Percentiles rank a stretch among this genome's conserved stretches.
Conservation (phyloP, 805 yeast species). For the Wickerhamomyces ciferrii region DNA sequence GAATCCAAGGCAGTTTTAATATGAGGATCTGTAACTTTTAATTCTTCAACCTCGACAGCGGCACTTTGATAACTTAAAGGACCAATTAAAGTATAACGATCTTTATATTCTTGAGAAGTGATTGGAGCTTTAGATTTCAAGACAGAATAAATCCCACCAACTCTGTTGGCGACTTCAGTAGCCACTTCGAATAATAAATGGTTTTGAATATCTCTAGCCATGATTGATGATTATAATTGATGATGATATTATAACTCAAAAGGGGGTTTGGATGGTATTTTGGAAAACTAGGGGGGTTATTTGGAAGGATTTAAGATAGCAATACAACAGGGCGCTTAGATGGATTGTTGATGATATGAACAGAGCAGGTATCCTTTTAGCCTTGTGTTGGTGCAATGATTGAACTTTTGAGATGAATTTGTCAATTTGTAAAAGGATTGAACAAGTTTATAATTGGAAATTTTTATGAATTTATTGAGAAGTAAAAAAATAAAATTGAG, state of each 20-base stretch:
- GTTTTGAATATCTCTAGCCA: conserved; percentile 82
- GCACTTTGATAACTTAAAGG: conserved; percentile 74
- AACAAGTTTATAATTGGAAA: no score
- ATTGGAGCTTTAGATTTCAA: conserved; percentile 95
- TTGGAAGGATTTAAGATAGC: no score
- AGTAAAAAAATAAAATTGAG: no score
- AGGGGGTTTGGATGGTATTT: neutral
- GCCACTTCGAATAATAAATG: conserved; percentile 91
- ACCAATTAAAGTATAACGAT: conserved; percentile 81
- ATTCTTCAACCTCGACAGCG: conserved; percentile 76
- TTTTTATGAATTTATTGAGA: no score
- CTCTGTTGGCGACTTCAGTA: conserved; percentile 96
- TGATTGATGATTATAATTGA: conserved; percentile 15
- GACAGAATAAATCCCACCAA: conserved; percentile 97
- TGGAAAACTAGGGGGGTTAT: no score
- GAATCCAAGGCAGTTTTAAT: conserved; percentile 63
- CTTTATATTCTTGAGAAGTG: conserved; percentile 88
- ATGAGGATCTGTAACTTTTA: conserved; percentile 49
- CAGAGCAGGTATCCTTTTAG: no score
- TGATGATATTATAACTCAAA: neutral
- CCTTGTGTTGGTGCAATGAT: no score
- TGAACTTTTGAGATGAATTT: no score
- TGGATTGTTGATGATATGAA: no score
- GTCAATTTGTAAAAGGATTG: no score
- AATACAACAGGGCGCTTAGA: no score